phyloP scores from a whole-genome alignment of 169 alveolate species.

The Plasmodium falciparum region DNA sequence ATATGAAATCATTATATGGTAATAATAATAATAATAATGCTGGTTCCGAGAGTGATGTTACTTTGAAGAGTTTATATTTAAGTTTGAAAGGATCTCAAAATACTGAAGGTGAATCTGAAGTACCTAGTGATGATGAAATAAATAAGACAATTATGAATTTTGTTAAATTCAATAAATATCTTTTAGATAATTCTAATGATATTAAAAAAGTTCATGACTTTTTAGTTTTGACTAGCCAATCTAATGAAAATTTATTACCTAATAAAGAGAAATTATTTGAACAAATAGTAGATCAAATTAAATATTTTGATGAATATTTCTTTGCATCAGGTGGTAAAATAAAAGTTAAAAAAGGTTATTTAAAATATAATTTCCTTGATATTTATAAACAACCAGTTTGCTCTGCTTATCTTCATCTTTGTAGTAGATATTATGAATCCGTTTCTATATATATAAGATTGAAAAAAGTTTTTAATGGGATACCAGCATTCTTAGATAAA shows the following conservation, averaged over 20 bases:
- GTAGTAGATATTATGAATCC: constrained; percentile 43
- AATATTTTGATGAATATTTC: neutral
- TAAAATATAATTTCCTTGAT: neutral
- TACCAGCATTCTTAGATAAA: neutral
- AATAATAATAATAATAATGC: constrained; percentile 1
- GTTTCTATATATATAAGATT: neutral
- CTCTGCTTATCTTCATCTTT: constrained; percentile 11
- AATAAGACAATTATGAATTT: constrained; percentile 8
- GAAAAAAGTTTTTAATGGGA: neutral
- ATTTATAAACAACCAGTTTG: constrained; percentile 19
- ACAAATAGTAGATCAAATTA: neutral
- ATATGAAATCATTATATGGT: constrained; percentile 10
- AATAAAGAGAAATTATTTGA: neutral
- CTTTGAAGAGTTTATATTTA: constrained; percentile 1
- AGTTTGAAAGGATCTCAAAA: constrained; percentile 10
- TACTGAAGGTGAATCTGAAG: neutral
- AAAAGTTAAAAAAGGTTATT: neutral
- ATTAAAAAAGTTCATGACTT: constrained; percentile 14
- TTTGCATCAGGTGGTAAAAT: neutral
- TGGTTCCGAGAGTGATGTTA: neutral
- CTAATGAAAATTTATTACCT: constrained; percentile 1
- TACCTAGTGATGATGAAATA: neutral
- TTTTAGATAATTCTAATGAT: constrained; percentile 5
- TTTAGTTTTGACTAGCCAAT: constrained; percentile 19
- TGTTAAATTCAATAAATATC: constrained; percentile 12